These are phyloP conservation scores for Coccinonectria pachysandricola DNA, from an alignment of 2,329 filamentous ascomycete genomes.

Conservation along the genomic window DNA sequence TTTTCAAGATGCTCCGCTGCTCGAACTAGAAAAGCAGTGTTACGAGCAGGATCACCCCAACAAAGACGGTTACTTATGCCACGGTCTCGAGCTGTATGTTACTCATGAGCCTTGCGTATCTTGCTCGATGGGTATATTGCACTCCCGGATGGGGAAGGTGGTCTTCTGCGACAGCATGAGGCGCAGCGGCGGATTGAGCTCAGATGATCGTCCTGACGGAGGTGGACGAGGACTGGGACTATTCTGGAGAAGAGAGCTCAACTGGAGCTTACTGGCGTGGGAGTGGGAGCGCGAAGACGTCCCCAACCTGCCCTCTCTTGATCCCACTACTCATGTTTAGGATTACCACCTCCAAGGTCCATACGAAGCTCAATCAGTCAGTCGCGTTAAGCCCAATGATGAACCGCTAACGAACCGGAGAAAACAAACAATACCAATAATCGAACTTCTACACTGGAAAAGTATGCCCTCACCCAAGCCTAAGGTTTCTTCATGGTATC, in stretches of 20 bases:
- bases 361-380: conserved; percentile 22
- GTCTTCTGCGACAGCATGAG: conserved; percentile 74
- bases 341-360: conserved; percentile 32
- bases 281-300: conserved; percentile 50
- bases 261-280: conserved; percentile 79
- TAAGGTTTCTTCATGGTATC: no score
- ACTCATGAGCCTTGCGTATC: conserved; percentile 95
- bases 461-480: no score
- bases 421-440: no score
- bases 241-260: conserved; percentile 67
- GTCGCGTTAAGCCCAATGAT: conserved; percentile 6
- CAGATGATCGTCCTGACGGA: conserved; percentile 54
- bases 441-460: no score
- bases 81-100: conserved; percentile 84
- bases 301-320: conserved; percentile 29
- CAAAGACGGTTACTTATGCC: conserved; percentile 82
- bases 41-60: conserved; percentile 55
- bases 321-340: conserved; percentile 41
- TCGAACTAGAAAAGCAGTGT: conserved; percentile 53
- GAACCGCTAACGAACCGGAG: conserved; percentile 4
- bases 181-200: conserved; percentile 70
- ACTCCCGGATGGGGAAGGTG: conserved; percentile 82
- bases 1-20: conserved; percentile 59
- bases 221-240: conserved; percentile 54
- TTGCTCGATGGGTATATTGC: conserved; percentile 93